phyloP scores from a whole-genome alignment of 306 rosid species.

The Cicer cuneatum region DNA sequence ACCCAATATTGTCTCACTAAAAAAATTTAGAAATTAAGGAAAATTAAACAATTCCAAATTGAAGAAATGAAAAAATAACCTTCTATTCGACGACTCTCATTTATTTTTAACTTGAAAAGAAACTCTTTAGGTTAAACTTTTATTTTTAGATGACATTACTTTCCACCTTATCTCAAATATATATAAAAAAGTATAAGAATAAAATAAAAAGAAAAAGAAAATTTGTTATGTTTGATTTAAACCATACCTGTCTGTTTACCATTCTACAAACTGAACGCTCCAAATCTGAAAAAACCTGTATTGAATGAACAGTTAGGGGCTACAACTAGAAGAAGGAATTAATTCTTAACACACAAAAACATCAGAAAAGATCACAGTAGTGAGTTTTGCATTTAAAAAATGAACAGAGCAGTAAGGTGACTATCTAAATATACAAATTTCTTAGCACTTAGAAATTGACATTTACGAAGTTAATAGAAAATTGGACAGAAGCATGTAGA shows the following conservation, averaged over 20 bases:
- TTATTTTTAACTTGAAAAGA: not conserved
- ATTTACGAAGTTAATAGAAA: slow-evolving; percentile 22
- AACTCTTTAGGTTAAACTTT: not conserved
- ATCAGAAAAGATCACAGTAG: slow-evolving; percentile 28
- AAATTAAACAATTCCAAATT: too few species aligned
- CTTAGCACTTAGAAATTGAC: slow-evolving; percentile 26
- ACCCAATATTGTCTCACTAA: not conserved
- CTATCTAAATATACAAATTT: slow-evolving; percentile 28
- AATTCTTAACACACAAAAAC: not conserved
- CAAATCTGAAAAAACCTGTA: slow-evolving; percentile 94
- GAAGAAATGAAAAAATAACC: not conserved
- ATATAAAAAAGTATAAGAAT: too few species aligned
- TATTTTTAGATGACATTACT: not conserved
- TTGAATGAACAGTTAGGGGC: slow-evolving; percentile 47
- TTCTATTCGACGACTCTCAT: not conserved
- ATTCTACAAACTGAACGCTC: slow-evolving; percentile 97
- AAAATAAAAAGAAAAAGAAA: not conserved
- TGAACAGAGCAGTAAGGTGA: slow-evolving; percentile 38
- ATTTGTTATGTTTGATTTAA: slow-evolving; percentile 24
- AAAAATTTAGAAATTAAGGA: not conserved
- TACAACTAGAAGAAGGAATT: slow-evolving; percentile 18
- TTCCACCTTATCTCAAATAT: too few species aligned
- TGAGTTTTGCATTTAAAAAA: not conserved
- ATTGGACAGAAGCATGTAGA: slow-evolving; percentile 25
- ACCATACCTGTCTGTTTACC: slow-evolving; percentile 85